A percentile compares a stretch with the other conserved stretches of the same genome.
phyloP scores from a whole-genome alignment of 179 eudicot species.

The Beta corolliflora region DNA sequence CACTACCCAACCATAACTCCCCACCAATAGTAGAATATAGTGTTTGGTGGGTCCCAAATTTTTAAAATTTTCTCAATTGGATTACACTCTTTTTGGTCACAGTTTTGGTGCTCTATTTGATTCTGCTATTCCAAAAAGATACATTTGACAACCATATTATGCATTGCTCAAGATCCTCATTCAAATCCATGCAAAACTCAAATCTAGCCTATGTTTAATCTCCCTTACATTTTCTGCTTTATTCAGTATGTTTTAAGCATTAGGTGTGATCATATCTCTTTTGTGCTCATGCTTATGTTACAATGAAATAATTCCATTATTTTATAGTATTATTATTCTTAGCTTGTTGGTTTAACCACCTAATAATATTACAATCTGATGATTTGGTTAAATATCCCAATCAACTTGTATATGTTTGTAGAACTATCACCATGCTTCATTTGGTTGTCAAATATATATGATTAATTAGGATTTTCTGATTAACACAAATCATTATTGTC shows the following conservation, averaged over 20 bases:
- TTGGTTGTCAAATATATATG: too few species aligned
- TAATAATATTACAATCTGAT: too few species aligned
- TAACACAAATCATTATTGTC: too few species aligned
- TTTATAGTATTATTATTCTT: too few species aligned
- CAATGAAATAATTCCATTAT: too few species aligned
- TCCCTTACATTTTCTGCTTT: neutral
- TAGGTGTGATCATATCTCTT: too few species aligned
- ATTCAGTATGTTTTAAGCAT: constrained; percentile 1
- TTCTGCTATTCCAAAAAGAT: constrained; percentile 15
- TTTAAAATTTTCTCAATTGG: constrained; percentile 27
- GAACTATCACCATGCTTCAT: too few species aligned
- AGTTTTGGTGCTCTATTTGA: constrained; percentile 26
- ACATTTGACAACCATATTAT: constrained; percentile 27
- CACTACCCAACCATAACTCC: constrained; percentile 33
- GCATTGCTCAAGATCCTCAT: constrained; percentile 5
- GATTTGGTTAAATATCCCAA: too few species aligned
- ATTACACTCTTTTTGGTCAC: constrained; percentile 25
- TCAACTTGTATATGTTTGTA: too few species aligned
- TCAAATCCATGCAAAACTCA: constrained; percentile 6
- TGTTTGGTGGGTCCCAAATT: constrained; percentile 22
- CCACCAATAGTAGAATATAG: constrained; percentile 35
- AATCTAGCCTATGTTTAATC: neutral
- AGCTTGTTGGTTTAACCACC: too few species aligned
- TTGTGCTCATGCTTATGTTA: too few species aligned
- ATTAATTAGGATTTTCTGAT: too few species aligned